A percentile compares a stretch with the other conserved stretches of the same genome.
Evolutionary conservation across 345 rosid species (phyloP).

Genomic region (Eutrema heterophyllum): DNA sequence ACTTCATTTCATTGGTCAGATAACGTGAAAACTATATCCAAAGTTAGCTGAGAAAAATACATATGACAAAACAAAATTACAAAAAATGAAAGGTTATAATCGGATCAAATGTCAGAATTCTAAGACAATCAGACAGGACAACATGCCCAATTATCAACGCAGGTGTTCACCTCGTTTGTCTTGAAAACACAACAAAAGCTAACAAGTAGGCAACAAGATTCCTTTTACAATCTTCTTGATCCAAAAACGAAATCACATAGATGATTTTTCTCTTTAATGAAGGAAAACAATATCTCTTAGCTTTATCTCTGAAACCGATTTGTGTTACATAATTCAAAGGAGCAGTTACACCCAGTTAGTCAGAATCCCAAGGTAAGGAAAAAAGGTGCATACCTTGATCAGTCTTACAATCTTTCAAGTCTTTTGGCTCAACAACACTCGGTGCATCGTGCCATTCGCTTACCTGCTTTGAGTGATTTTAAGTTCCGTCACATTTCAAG

Average conservation of each 20-base stretch:
- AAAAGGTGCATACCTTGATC: slow-evolving; percentile 34
- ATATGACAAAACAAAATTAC: not conserved
- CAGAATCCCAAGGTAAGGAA: too few relatives aligned
- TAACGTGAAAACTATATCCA: not conserved
- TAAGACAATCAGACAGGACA: not conserved
- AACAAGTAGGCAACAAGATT: not conserved
- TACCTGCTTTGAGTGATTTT: slow-evolving; percentile 23
- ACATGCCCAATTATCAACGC: not conserved
- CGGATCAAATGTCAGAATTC: not conserved
- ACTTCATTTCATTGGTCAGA: not conserved
- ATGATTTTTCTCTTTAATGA: too few relatives aligned
- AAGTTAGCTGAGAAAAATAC: not conserved
- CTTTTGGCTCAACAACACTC: slow-evolving; percentile 33
- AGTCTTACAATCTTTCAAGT: slow-evolving; percentile 28
- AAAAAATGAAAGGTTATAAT: not conserved
- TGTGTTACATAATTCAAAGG: too few relatives aligned
- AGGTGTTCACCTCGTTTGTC: not conserved
- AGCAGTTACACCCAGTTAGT: too few relatives aligned
- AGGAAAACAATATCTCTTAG: too few relatives aligned
- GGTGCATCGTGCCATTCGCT: slow-evolving; percentile 53
- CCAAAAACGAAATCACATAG: not conserved
- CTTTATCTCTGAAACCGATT: too few relatives aligned
- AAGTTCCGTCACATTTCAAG: slow-evolving; percentile 18
- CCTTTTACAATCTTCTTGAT: not conserved
- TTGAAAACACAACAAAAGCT: slow-evolving; percentile 7